Percentiles rank a stretch among this genome's conserved stretches.
phyloP scores from a whole-genome alignment of 331 rosid genomes.

The Rhamnella rubrinervis region DNA sequence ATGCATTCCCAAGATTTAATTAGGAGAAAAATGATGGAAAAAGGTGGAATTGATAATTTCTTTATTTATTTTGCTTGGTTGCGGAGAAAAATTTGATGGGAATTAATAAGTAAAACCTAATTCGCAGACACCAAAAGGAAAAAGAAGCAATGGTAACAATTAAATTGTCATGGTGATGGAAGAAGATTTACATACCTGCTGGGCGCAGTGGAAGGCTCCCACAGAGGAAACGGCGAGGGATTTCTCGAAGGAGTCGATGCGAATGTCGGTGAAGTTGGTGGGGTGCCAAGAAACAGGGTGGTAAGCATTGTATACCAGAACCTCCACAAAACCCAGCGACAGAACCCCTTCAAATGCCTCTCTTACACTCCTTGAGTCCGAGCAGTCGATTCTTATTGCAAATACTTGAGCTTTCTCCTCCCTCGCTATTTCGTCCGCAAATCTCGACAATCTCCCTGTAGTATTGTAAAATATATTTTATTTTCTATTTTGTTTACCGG shows the following conservation, averaged over 20 bases:
- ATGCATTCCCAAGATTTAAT: too few relatives aligned
- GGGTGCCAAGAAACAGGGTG: slow-evolving; percentile 47
- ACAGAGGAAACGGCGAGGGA: slow-evolving; percentile 79
- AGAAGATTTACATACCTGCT: slow-evolving; percentile 45
- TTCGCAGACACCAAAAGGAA: too few relatives aligned
- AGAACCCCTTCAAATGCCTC: slow-evolving; percentile 92
- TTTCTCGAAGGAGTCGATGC: slow-evolving; percentile 65
- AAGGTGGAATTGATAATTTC: too few relatives aligned
- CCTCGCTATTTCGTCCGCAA: slow-evolving; percentile 91
- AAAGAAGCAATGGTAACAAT: too few relatives aligned
- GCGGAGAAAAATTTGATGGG: too few relatives aligned
- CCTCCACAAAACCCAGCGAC: slow-evolving; percentile 81
- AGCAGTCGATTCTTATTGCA: slow-evolving; percentile 92
- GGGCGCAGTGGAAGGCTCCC: slow-evolving; percentile 91
- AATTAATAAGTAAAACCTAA: too few relatives aligned
- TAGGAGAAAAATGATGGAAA: too few relatives aligned
- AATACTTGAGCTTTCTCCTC: slow-evolving; percentile 92
- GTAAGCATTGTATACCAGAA: slow-evolving; percentile 78
- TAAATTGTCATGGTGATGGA: not conserved
- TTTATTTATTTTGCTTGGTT: too few relatives aligned
- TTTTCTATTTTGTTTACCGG: not conserved
- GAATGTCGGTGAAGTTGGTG: slow-evolving; percentile 50
- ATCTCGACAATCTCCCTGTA: slow-evolving; percentile 66
- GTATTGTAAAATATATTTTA: not conserved
- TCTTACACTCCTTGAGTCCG: slow-evolving; percentile 71